Percentiles rank a stretch among this genome's conserved stretches.
Evolutionary conservation across 164 flowering plant species (phyloP).

Genomic region (Sextonia rubra): DNA sequence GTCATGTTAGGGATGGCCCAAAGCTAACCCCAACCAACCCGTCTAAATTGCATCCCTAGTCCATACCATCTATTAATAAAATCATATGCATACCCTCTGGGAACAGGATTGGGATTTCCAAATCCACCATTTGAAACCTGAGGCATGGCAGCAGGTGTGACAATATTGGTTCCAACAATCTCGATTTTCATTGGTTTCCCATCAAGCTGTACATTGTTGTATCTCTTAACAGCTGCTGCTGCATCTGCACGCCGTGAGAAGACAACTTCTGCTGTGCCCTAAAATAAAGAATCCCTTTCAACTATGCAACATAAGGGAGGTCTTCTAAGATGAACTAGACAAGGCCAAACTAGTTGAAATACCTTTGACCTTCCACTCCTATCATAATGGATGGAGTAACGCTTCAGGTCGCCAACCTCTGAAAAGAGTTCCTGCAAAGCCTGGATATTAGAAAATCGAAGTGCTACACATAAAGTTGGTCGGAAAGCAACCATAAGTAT

Average conservation of each 20-base stretch:
- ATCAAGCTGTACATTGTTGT: constrained; percentile 95
- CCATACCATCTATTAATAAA: neutral
- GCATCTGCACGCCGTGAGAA: constrained; percentile 65
- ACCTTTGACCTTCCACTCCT: constrained; percentile 97
- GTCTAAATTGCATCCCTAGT: neutral
- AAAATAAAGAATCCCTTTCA: constrained; percentile 26
- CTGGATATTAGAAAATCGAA: constrained; percentile 6
- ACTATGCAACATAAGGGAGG: constrained; percentile 15
- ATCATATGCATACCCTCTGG: constrained; percentile 39
- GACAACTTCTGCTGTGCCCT: constrained; percentile 89
- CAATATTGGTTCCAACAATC: constrained; percentile 73
- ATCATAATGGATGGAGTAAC: constrained; percentile 70
- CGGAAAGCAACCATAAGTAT: too few species aligned
- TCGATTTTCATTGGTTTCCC: constrained; percentile 98
- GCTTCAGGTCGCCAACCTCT: constrained; percentile 88
- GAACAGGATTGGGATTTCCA: constrained; percentile 46
- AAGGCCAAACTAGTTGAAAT: constrained; percentile 25
- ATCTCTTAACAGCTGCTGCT: constrained; percentile 73
- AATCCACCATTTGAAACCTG: constrained; percentile 32
- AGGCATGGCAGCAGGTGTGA: constrained; percentile 38
- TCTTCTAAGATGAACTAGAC: constrained; percentile 15
- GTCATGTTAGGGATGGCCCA: neutral
- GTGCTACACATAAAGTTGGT: neutral
- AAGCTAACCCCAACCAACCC: neutral
- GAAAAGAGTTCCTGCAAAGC: constrained; percentile 73